These are phyloP conservation scores for Talaromyces atroroseus DNA, from an alignment of 2,329 filamentous ascomycete genomes.

Conservation along the genomic window DNA sequence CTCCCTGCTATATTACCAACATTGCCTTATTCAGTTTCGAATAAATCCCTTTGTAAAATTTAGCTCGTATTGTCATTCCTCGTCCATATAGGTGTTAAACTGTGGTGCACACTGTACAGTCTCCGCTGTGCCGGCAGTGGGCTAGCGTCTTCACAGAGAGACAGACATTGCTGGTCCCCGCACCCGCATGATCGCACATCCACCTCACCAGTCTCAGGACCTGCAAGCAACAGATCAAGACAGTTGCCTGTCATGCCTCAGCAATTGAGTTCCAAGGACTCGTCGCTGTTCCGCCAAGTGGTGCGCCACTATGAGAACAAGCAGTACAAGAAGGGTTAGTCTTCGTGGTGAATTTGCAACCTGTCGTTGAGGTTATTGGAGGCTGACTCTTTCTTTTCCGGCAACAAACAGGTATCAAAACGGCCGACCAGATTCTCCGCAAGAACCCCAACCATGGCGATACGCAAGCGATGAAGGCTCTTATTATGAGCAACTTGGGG, in stretches of 20 bases:
- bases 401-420: constrained; percentile 66
- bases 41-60: no score
- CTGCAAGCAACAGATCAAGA: constrained; percentile 20
- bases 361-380: not conserved
- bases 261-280: constrained; percentile 69
- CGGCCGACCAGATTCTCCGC: constrained; percentile 90
- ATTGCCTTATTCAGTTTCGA: no score
- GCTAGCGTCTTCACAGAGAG: constrained; percentile 9
- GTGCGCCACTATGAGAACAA: constrained; percentile 97
- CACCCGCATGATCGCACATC: constrained; percentile 33
- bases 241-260: constrained; percentile 38
- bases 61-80: no score
- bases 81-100: not conserved
- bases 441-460: constrained; percentile 96
- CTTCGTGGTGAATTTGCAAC: constrained; percentile 1
- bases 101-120: not conserved
- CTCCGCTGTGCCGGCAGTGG: constrained; percentile 3
- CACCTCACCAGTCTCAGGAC: constrained; percentile 18
- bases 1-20: no score
- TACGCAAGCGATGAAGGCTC: constrained; percentile 96
- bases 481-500: constrained; percentile 89
- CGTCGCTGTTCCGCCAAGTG: constrained; percentile 86
- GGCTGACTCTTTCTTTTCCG: constrained; percentile 6
- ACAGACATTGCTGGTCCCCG: constrained; percentile 23
- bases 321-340: constrained; percentile 80